phyloP scores from a whole-genome alignment of 371 early-diverging fungal genomes.

The Apophysomyces ossiformis region DNA sequence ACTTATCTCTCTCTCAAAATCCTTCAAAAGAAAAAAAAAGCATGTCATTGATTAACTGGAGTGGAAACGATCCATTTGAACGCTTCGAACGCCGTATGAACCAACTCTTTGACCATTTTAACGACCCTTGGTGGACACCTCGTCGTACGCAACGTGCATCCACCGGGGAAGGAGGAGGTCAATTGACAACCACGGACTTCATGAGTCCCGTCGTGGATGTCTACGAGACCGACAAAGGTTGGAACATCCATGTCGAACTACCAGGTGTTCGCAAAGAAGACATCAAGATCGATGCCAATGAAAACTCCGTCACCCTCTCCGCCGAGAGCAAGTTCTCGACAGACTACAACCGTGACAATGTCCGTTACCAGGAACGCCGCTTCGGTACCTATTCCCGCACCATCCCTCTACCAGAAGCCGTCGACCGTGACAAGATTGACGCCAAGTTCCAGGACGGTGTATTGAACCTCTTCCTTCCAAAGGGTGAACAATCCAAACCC shows the following conservation, averaged over 20 bases:
- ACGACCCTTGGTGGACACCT: slow-evolving; percentile 5
- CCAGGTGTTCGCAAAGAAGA: slow-evolving; percentile 39
- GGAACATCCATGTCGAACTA: slow-evolving; percentile 30
- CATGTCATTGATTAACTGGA: slow-evolving; percentile 40
- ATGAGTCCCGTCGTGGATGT: slow-evolving; percentile 28
- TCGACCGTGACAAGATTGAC: slow-evolving; percentile 47
- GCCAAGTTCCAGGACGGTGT: slow-evolving; percentile 66
- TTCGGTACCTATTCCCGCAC: slow-evolving; percentile 56
- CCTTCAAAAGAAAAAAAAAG: too few species aligned
- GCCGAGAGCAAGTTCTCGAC: slow-evolving; percentile 20
- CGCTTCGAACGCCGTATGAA: slow-evolving; percentile 41
- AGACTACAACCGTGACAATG: slow-evolving; percentile 25
- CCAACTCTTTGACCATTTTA: slow-evolving; percentile 31
- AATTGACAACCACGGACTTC: neutral
- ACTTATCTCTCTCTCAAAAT: too few species aligned
- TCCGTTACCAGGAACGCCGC: slow-evolving; percentile 55
- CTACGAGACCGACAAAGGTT: slow-evolving; percentile 29
- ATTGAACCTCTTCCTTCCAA: slow-evolving; percentile 56
- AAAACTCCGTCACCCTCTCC: slow-evolving; percentile 22
- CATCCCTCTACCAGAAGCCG: slow-evolving; percentile 55
- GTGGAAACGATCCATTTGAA: slow-evolving; percentile 26
- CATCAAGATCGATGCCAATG: slow-evolving; percentile 27
- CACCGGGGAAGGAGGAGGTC: neutral
- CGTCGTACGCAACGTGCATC: neutral
- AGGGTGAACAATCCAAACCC: slow-evolving; percentile 27